Percentiles rank a stretch among this genome's conserved stretches.
phyloP scores from a whole-genome alignment of 371 early-diverging fungal genomes.

The Mortierella sp. region DNA sequence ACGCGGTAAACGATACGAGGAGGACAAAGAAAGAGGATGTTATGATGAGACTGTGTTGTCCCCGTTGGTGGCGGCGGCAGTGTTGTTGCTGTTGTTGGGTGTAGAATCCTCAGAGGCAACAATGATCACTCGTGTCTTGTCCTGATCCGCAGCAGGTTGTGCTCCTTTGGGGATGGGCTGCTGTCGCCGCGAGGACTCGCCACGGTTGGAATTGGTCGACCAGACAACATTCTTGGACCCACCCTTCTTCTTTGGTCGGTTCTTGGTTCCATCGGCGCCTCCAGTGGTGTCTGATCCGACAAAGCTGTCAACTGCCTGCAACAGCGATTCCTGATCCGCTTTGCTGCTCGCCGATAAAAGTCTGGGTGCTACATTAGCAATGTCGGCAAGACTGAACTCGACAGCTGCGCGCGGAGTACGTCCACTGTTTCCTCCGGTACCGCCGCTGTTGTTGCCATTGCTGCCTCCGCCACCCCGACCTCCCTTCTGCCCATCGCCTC shows the following conservation, averaged over 20 bases:
- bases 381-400: slow-evolving; percentile 49
- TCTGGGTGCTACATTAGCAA: slow-evolving; percentile 46
- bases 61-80: neutral
- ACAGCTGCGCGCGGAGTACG: slow-evolving; percentile 42
- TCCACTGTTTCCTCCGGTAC: slow-evolving; percentile 3
- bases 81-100: neutral
- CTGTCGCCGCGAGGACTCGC: slow-evolving; percentile 40
- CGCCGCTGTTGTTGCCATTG: neutral
- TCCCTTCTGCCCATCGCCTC: slow-evolving; percentile 22
- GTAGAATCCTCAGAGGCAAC: slow-evolving; percentile 15
- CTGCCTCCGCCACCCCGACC: slow-evolving; percentile 26
- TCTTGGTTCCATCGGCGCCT: slow-evolving; percentile 13
- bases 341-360: slow-evolving; percentile 12
- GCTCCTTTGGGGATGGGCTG: neutral
- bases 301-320: neutral
- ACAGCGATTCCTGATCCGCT: neutral
- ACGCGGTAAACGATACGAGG: neutral
- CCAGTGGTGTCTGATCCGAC: slow-evolving; percentile 13
- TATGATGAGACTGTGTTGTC: neutral
- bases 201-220: slow-evolving; percentile 58
- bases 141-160: slow-evolving; percentile 3
- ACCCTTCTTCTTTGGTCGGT: slow-evolving; percentile 22
- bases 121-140: slow-evolving; percentile 30
- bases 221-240: slow-evolving; percentile 42
- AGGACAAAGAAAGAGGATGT: neutral